Evolutionary conservation across 768 basidiomycete species (phyloP).

Genomic region (Calocera cornea): DNA sequence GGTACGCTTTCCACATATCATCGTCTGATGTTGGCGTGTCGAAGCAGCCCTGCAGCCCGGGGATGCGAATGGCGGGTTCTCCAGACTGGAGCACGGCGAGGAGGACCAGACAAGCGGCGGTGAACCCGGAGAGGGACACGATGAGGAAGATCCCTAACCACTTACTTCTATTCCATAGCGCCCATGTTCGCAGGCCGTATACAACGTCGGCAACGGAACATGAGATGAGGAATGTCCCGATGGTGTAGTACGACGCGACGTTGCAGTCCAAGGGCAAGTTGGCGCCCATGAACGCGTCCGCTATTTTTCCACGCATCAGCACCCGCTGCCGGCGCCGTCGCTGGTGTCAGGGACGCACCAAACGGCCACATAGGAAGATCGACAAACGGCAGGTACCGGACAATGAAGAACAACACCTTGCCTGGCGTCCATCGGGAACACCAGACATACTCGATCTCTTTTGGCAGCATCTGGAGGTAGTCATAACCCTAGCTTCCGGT

Average conservation of each 20-base stretch:
- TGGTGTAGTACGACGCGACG: not conserved
- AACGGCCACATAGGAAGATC: not conserved
- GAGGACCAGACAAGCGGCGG: not conserved
- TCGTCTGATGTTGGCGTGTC: not conserved
- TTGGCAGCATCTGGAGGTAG: not conserved
- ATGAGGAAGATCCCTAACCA: not conserved
- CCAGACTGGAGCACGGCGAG: not conserved
- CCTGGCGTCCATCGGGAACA: not conserved
- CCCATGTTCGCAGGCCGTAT: not conserved
- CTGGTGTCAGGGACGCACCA: not conserved
- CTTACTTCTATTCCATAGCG: not conserved
- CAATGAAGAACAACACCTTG: not conserved
- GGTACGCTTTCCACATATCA: not conserved
- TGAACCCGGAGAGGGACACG: not conserved
- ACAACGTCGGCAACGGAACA: not conserved
- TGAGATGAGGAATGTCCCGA: not conserved
- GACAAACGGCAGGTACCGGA: not conserved
- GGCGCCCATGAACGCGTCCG: not conserved
- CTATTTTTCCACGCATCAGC: not conserved
- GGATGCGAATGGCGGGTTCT: not conserved
- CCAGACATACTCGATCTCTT: conserved; percentile 1
- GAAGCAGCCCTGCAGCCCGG: not conserved
- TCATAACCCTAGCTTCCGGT: not conserved
- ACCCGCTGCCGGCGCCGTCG: not conserved
- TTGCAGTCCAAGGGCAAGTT: not conserved